phyloP scores from a whole-genome alignment of 495 filamentous ascomycete genomes.

The Eremomyces bilateralis region DNA sequence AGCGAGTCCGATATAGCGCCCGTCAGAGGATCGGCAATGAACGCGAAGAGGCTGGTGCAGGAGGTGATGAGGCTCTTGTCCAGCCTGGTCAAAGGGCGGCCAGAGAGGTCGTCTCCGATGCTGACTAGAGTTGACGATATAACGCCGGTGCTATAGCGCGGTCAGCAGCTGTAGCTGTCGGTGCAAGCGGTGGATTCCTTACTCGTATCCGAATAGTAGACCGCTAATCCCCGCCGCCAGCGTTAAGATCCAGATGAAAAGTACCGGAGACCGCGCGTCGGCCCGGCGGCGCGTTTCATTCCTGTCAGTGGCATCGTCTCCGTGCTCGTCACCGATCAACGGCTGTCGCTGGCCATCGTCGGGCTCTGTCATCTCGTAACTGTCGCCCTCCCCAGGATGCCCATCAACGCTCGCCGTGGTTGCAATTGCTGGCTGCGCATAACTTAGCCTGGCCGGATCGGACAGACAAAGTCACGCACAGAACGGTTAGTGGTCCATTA shows the following conservation, averaged over 20 bases:
- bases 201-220: constrained; percentile 73
- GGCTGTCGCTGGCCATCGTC: not conserved
- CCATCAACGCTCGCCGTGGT: too few relatives aligned
- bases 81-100: constrained; percentile 39
- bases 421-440: too few relatives aligned
- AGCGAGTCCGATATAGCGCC: constrained; percentile 52
- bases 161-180: constrained; percentile 1
- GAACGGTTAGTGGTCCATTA: too few relatives aligned
- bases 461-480: too few relatives aligned
- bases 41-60: constrained; percentile 56
- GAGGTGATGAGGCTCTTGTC: constrained; percentile 76
- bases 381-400: not conserved
- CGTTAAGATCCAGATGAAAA: constrained; percentile 53
- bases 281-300: constrained; percentile 7
- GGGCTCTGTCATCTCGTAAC: not conserved
- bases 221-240: constrained; percentile 68
- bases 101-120: constrained; percentile 51
- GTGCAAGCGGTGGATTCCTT: constrained; percentile 1
- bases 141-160: constrained; percentile 62
- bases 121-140: constrained; percentile 76
- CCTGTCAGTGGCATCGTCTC: not conserved
- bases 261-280: constrained; percentile 4
- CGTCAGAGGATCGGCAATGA: constrained; percentile 54
- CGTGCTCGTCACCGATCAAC: not conserved
- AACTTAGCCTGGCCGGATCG: too few relatives aligned